Evolutionary conservation across 371 early-diverging fungal genomes (phyloP).

Genomic region (Mucor racemosus): DNA sequence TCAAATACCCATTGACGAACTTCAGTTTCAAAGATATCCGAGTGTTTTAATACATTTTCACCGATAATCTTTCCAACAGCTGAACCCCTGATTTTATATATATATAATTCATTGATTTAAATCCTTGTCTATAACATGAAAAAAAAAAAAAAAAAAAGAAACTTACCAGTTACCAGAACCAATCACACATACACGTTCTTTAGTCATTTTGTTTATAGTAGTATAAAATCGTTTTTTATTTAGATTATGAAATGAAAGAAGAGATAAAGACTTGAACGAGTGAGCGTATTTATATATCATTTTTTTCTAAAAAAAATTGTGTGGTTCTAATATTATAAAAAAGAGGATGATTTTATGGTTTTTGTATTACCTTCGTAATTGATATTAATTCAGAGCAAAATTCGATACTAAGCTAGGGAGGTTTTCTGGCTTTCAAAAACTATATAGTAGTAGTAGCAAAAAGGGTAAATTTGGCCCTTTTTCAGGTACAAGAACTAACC

Average conservation of each 20-base stretch:
- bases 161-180: slow-evolving; percentile 95
- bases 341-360: neutral
- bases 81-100: slow-evolving; percentile 79
- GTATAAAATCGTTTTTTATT: slow-evolving; percentile 14
- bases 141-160: slow-evolving; percentile 2
- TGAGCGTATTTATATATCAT: slow-evolving; percentile 7
- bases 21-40: slow-evolving; percentile 71
- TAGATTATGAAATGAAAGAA: slow-evolving; percentile 6
- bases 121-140: neutral
- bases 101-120: neutral
- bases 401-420: neutral
- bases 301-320: neutral
- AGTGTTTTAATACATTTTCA: slow-evolving; percentile 73
- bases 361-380: slow-evolving; percentile 2
- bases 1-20: slow-evolving; percentile 97
- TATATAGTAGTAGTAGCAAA: neutral
- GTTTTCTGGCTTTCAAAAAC: neutral
- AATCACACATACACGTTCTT: slow-evolving; percentile 86
- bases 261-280: neutral
- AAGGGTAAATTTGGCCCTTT: neutral
- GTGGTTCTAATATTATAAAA: neutral
- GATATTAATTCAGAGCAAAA: neutral
- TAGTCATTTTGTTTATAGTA: slow-evolving; percentile 18
- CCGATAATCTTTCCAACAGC: slow-evolving; percentile 95
- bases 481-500: neutral